These are phyloP conservation scores for Oryza longistaminata DNA, from an alignment of 176 grass and related monocot species.

Conservation along the genomic window DNA sequence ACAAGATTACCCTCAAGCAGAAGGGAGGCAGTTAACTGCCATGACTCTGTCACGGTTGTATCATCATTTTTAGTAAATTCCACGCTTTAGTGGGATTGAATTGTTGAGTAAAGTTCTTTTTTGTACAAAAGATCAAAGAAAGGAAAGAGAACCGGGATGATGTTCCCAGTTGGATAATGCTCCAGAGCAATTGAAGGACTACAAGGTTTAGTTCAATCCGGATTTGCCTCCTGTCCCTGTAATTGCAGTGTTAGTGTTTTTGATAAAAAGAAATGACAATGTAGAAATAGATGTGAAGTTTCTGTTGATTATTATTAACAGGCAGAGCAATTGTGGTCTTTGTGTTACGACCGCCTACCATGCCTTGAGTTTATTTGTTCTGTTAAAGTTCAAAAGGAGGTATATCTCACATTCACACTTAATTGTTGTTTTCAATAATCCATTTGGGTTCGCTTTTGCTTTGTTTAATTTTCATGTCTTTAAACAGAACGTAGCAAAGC, in stretches of 20 bases:
- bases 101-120: slow-evolving; percentile 29
- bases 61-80: slow-evolving; percentile 29
- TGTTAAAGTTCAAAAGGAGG: neutral
- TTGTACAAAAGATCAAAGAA: slow-evolving; percentile 48
- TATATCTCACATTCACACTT: neutral
- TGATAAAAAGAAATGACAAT: slow-evolving; percentile 27
- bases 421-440: neutral
- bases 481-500: neutral
- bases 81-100: slow-evolving; percentile 29
- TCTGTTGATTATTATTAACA: slow-evolving; percentile 21
- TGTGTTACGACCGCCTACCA: slow-evolving; percentile 16
- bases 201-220: neutral
- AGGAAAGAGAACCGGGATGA: slow-evolving; percentile 4
- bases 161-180: neutral
- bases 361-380: neutral
- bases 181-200: neutral
- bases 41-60: neutral
- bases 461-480: neutral
- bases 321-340: slow-evolving; percentile 28
- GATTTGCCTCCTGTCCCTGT: neutral
- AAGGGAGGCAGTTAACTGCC: slow-evolving; percentile 61
- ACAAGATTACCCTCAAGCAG: slow-evolving; percentile 91
- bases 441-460: neutral
- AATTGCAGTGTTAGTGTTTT: neutral
- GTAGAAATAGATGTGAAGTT: slow-evolving; percentile 43